phyloP scores from a whole-genome alignment of 768 basidiomycete genomes.

The Amanita muscaria region DNA sequence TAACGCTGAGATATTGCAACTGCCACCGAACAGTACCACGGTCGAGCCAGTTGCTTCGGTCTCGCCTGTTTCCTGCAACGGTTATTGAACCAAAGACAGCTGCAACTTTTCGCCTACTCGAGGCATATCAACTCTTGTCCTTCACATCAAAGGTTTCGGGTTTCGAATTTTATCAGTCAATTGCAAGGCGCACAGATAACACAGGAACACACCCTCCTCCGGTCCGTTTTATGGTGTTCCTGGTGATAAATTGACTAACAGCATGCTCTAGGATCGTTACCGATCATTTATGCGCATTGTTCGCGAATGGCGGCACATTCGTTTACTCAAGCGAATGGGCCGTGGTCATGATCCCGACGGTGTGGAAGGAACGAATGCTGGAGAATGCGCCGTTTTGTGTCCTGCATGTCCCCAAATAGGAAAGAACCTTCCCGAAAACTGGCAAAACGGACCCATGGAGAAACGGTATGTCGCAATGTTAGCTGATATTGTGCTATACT shows the following conservation, averaged over 20 bases:
- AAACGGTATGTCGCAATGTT: not conserved
- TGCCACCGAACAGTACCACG: not conserved
- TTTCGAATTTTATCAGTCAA: not conserved
- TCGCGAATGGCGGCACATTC: slow-evolving; percentile 14
- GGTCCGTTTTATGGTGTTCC: not conserved
- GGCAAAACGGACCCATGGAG: no score
- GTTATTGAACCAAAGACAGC: not conserved
- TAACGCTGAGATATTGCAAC: not conserved
- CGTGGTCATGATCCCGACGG: slow-evolving; percentile 13
- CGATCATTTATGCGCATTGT: slow-evolving; percentile 12
- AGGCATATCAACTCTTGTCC: not conserved
- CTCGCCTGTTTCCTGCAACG: not conserved
- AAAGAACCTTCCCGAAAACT: slow-evolving; percentile 15
- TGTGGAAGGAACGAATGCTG: slow-evolving; percentile 7
- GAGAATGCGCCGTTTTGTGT: slow-evolving; percentile 14
- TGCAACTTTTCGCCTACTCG: not conserved
- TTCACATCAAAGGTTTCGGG: not conserved
- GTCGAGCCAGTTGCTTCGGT: not conserved
- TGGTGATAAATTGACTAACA: not conserved
- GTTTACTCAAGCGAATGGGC: slow-evolving; percentile 13
- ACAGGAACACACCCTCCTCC: not conserved
- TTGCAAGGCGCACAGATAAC: not conserved
- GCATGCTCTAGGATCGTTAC: slow-evolving; percentile 8
- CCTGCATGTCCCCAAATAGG: slow-evolving; percentile 20
- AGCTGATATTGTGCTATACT: no score